phyloP scores from a whole-genome alignment of 2,329 filamentous ascomycete genomes.

The Sarocladium oryzae region DNA sequence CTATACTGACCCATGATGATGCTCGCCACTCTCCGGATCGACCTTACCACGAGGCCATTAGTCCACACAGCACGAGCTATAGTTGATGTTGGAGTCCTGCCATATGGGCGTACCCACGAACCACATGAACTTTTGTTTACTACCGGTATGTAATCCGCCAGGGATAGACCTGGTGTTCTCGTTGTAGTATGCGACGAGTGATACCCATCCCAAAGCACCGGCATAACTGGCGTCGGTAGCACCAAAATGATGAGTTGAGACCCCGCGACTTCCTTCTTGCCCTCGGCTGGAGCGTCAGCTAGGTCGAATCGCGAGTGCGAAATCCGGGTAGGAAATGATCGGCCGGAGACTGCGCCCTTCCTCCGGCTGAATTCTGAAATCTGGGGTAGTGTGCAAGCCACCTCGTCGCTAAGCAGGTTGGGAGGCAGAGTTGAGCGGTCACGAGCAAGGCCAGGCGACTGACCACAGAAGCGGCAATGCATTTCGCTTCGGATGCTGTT shows the following conservation, averaged over 20 bases:
- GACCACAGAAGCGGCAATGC: background rate
- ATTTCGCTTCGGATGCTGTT: background rate
- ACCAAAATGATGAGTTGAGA: background rate
- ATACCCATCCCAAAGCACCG: background rate
- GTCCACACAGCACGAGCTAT: background rate
- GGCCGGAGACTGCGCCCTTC: background rate
- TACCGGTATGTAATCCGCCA: no score
- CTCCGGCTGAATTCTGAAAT: constrained; percentile 9
- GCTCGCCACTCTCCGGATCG: constrained; percentile 3
- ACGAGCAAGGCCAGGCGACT: background rate
- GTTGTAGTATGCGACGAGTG: background rate
- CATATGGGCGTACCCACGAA: background rate
- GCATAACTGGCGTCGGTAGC: background rate
- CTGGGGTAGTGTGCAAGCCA: constrained; percentile 9
- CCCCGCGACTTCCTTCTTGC: background rate
- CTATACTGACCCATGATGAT: background rate
- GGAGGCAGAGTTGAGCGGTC: background rate
- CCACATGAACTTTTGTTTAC: no score
- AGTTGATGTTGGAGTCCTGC: background rate
- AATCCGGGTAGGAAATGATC: constrained; percentile 4
- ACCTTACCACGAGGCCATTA: constrained; percentile 1
- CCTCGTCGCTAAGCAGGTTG: background rate
- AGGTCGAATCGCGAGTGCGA: background rate
- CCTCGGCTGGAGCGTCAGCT: background rate
- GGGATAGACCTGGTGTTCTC: background rate